These are phyloP conservation scores for Trichothecium roseum DNA, from an alignment of 2,329 filamentous ascomycete species.

Conservation along the genomic window DNA sequence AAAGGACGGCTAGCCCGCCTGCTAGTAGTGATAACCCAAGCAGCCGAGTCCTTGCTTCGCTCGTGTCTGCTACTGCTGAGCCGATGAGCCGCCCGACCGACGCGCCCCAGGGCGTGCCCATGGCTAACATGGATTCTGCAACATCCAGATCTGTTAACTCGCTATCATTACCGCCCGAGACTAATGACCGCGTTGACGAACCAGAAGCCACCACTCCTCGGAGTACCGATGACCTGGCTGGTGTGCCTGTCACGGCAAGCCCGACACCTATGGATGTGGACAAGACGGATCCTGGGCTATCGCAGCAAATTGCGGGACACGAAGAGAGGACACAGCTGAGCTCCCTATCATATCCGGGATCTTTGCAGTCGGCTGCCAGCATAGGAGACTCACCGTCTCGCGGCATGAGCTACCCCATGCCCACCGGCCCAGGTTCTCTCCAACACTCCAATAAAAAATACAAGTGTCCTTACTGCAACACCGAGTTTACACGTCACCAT, in stretches of 20 bases:
- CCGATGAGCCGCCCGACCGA: slow-evolving; percentile 47
- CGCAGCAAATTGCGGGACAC: slow-evolving; percentile 32
- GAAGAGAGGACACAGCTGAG: slow-evolving; percentile 39
- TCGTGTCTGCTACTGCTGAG: slow-evolving; percentile 41
- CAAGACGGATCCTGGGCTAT: slow-evolving; percentile 24
- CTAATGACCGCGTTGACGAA: slow-evolving; percentile 24
- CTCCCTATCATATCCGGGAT: slow-evolving; percentile 45
- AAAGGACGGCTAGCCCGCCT: slow-evolving; percentile 25
- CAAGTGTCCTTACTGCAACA: slow-evolving; percentile 92
- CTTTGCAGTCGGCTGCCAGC: slow-evolving; percentile 29
- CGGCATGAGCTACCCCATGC: slow-evolving; percentile 48
- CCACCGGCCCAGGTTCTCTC: slow-evolving; percentile 29
- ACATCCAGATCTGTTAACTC: slow-evolving; percentile 24
- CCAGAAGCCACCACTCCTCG: slow-evolving; percentile 31
- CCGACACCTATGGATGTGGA: slow-evolving; percentile 46
- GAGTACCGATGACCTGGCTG: slow-evolving; percentile 30
- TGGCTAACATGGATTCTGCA: slow-evolving; percentile 29
- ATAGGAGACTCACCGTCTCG: slow-evolving; percentile 36
- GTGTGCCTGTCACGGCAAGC: slow-evolving; percentile 35
- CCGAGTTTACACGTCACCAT: slow-evolving; percentile 93
- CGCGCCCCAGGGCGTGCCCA: slow-evolving; percentile 32
- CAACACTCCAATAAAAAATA: slow-evolving; percentile 77
- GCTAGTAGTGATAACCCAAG: slow-evolving; percentile 42
- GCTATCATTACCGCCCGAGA: slow-evolving; percentile 20
- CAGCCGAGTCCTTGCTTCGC: slow-evolving; percentile 40